Evolutionary conservation across 1,284 basidiomycete genomes (phyloP).

Genomic region (Takashimella koratensis): DNA sequence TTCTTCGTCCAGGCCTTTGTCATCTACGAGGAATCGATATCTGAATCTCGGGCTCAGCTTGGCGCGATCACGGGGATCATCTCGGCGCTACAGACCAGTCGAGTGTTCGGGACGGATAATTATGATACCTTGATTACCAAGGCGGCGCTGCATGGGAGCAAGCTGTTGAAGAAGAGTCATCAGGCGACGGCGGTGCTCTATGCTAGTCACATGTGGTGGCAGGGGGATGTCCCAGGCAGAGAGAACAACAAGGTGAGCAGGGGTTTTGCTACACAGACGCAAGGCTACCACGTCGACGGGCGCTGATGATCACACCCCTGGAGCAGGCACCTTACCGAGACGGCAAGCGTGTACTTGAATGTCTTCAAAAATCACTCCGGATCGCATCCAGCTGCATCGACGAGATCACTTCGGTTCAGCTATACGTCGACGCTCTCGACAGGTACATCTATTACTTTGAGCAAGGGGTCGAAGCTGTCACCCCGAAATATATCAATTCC

Average conservation of each 20-base stretch:
- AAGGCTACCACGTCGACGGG: no score
- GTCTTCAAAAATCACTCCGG: slow-evolving; percentile 85
- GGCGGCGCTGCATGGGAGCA: slow-evolving; percentile 87
- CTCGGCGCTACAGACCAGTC: slow-evolving; percentile 73
- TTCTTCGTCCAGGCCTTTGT: slow-evolving; percentile 93
- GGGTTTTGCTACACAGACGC: not conserved
- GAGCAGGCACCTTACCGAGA: slow-evolving; percentile 80
- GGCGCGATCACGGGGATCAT: slow-evolving; percentile 92
- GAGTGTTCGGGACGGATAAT: slow-evolving; percentile 84
- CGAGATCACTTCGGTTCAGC: slow-evolving; percentile 86
- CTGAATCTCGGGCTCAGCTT: slow-evolving; percentile 83
- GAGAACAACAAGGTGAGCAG: slow-evolving; percentile 51
- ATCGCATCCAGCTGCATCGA: slow-evolving; percentile 92
- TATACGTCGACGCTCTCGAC: slow-evolving; percentile 91
- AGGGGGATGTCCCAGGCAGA: slow-evolving; percentile 58
- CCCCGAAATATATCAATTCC: slow-evolving; percentile 89
- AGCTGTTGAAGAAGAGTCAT: slow-evolving; percentile 91
- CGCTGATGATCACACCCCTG: no score
- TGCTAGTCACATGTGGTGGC: slow-evolving; percentile 96
- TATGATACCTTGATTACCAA: slow-evolving; percentile 95
- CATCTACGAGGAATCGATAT: slow-evolving; percentile 92
- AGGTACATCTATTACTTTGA: slow-evolving; percentile 90
- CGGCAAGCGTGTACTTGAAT: slow-evolving; percentile 91
- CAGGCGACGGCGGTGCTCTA: slow-evolving; percentile 90
- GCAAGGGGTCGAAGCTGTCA: slow-evolving; percentile 81